Evolutionary conservation across 2,329 filamentous ascomycete species (phyloP), one percentile per base, ranked within the genome.

Genomic region (Claviceps sp.): DNA sequence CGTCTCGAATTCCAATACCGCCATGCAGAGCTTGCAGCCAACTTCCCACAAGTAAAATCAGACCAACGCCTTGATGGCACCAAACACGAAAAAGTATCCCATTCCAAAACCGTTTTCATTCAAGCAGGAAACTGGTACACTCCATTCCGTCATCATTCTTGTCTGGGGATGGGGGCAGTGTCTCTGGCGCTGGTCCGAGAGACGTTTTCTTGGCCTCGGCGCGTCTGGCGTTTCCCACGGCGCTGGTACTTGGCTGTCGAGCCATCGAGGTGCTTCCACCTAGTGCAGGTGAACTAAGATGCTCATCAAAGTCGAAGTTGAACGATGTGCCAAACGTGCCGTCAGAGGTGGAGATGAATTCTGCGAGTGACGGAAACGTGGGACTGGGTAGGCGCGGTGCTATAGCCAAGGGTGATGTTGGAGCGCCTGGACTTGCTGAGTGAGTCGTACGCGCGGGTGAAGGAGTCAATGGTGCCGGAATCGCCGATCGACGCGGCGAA

Each of bases 381-480:
- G 67, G 67, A 14, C 66, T 68, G 0, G 67, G 65, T 5, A 69
- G 56, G 6, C 62, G 65, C 0, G 66, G 64, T 1, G 66, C 58
- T 5, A 54, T 57, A 4, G 59, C 58, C 0, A 65, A 65, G 26
- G 64, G 58, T 14, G 62, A 58, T 0, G 64, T 62, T 0, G 65
- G 62, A 1, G 55, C 53, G n/a, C 55, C 55, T 3, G 49, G 2
- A 14, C 43, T 45, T 4, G 53, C 49, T 11, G 47, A 54, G 9
- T 48, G 48, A 14, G 41, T 56, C 9, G 47, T 26, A 7, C 41
- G 16, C 11, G 44, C 45, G 16, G 52, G 53, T n/a, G 46, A 56
- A 3, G 65, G 64, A 1, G 62, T 62, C 6, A 69, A 63, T 16
- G 67, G 67, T 14, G 65, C 59, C 0, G 65, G 64, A 30, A 70